Base-by-base conservation (phyloP, 805 yeast species). In the Saturnispora hagleri region DNA sequence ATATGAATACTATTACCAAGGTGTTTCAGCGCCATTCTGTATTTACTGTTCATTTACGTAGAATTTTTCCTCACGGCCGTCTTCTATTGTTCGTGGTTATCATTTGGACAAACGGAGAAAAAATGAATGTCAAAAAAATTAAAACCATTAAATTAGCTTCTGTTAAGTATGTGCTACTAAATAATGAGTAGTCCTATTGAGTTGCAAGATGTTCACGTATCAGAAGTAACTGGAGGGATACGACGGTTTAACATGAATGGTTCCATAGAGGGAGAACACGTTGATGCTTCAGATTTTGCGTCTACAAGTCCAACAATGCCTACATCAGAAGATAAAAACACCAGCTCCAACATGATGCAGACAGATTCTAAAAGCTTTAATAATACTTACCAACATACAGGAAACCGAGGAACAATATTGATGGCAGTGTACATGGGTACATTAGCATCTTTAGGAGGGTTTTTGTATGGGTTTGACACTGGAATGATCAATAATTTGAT, bases 371-470 rank as follows among this genome's bases (percentile, higher is more conserved):
- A 38, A 20, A 18, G 42, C 42, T 38, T n/a, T 13, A 38, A 18
- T 18, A 10, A 38, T 9, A 15, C n/a, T 8, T 18, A 18, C 13
- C 26, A 34, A 12, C 12, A 15, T 6, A 5, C 48, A 7, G 26
- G 22, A 7, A 20, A 28, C 10, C 26, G 24, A 59, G 58, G 38
- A 54, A 59, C 41, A 57, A 59, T 58, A 3, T 67, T 73, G 44
- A 80, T 83, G 75, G 88, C 95, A 3, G 65, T 86, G 34, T 69
- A 77, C 8, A 90, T 89, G 4, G 96, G 95, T 53, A 62, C 79
- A 22, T 82, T 88, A 54, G 91, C 93, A 10, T 95, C 96, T 13
- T 77, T 86, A n/a, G 96, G 96, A 27, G 97, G 96, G 0, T 86
- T 89, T 63, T 70, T 89, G 42, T 89, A 84, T 63, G 96, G 96